phyloP scores from a whole-genome alignment of 2,329 filamentous ascomycete genomes.

The Colletotrichum kahawae region DNA sequence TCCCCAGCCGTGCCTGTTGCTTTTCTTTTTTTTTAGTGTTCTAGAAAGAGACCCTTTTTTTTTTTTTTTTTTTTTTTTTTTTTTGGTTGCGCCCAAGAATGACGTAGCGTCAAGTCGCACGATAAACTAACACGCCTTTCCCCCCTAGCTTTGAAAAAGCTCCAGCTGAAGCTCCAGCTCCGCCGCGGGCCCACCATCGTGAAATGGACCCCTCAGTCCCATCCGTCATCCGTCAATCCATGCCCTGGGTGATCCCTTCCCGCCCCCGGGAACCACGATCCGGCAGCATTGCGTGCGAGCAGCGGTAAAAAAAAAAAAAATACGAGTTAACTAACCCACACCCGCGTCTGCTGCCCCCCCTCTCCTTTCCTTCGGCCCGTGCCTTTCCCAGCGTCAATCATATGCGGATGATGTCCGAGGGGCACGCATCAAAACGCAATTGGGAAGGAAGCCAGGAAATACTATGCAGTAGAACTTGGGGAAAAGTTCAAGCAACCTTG shows the following conservation, averaged over 20 bases:
- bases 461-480: too few relatives aligned
- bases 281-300: background rate
- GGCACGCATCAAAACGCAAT: background rate
- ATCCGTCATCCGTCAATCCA: background rate
- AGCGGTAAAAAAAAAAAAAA: background rate
- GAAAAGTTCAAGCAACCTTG: background rate
- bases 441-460: background rate
- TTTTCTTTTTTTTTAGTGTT: too few relatives aligned
- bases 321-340: too few relatives aligned
- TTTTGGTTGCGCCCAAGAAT: background rate
- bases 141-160: background rate
- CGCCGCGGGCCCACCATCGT: background rate
- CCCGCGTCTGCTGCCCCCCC: too few relatives aligned
- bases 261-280: background rate
- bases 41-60: too few relatives aligned
- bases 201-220: background rate
- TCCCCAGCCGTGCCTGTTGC: too few relatives aligned
- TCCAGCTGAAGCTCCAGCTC: background rate
- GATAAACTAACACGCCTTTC: background rate
- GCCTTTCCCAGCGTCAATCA: background rate
- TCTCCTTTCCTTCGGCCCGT: background rate
- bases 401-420: background rate
- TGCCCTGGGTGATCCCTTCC: background rate
- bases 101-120: background rate
- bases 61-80: too few relatives aligned